These are phyloP conservation scores for Nevesoporus exiguus DNA, from an alignment of 768 basidiomycete species.

Conservation along the genomic window DNA sequence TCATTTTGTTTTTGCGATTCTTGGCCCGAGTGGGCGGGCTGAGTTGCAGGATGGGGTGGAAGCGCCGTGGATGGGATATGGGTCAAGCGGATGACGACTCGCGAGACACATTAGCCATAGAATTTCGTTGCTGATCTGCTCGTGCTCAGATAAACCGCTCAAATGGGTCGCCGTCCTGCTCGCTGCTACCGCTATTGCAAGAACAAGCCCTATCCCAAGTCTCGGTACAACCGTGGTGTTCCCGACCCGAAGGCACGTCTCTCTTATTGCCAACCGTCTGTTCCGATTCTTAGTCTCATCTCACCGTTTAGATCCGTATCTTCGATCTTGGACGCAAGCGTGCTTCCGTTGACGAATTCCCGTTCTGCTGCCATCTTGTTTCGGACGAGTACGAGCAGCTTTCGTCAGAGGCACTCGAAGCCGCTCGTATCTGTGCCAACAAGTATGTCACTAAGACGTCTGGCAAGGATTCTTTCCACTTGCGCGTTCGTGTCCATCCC, in stretches of 20 bases:
- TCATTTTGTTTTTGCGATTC: not conserved
- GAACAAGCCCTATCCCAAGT: constrained; percentile 98
- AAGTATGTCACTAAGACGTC: constrained; percentile 98
- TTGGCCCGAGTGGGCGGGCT: not conserved
- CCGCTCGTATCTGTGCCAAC: constrained; percentile 98
- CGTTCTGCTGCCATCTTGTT: constrained; percentile 93
- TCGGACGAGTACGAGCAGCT: constrained; percentile 98
- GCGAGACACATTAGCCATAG: not conserved
- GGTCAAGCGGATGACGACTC: constrained; percentile 10
- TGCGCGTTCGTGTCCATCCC: constrained; percentile 95
- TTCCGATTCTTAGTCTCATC: not conserved
- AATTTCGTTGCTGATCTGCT: constrained; percentile 5
- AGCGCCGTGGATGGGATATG: constrained; percentile 14
- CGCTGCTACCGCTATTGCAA: constrained; percentile 99
- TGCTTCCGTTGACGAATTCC: constrained; percentile 96
- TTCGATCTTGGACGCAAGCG: constrained; percentile 96
- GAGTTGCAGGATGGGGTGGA: not conserved
- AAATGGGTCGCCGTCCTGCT: constrained; percentile 96
- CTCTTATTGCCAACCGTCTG: not conserved
- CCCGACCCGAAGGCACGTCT: constrained; percentile 82
- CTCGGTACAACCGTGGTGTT: constrained; percentile 96
- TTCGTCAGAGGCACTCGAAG: constrained; percentile 93
- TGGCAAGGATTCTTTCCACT: constrained; percentile 98
- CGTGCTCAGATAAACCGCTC: constrained; percentile 12
- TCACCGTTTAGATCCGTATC: constrained; percentile 76